Base-by-base conservation (phyloP, 169 alveolate genomes). In the Toxoplasma gondii region DNA sequence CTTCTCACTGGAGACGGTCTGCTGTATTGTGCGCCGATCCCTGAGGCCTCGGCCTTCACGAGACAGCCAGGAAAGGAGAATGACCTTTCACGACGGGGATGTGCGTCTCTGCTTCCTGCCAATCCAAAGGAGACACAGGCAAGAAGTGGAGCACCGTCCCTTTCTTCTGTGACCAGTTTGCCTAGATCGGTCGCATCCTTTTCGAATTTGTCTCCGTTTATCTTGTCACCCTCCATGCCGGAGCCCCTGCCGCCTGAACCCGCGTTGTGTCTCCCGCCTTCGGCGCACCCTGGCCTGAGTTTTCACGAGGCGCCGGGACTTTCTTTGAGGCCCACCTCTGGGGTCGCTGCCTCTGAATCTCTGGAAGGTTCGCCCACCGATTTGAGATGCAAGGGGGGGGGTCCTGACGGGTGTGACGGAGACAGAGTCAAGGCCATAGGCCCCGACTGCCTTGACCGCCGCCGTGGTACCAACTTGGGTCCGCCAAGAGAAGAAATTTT, bases 1-100 rank as follows among this genome's bases (percentile, higher is more conserved):
- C 90, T 82, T 12, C 90, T 82, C 64, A 82, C 90, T 22, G 38
- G n/a, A 41, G 90, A 82, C 53, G 90, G 90, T 36, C 64, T 82
- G 5, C 90, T 82, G 38, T 82, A 41, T 49, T 82, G 69, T 31
- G 41, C 69, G 1, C 34, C 64, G 29, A 22, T 43, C 39, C 90
- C 88, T 80, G 58, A 49, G 22, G 58, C 43, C 84, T 31, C 45
- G 44, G 9, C 24, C 84, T 12, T 31, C 84, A 31, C 45, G 44
- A 34, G 84, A 7, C 24, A 16, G 38, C 7, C 39, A 1, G 53
- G 74, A 16, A 16, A 64, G 34, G 74, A 64, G 29, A 31, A 64
- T 19, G 74, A 64, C 7, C 74, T 7, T 1, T 16, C 74, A 27
- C 74, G 74, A 1, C 74, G 74, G n/a, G 34, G 74, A 64, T 27